Evolutionary conservation across 2,329 filamentous ascomycete genomes (phyloP).

Genomic region (Ceratocystis cacaofunesta): DNA sequence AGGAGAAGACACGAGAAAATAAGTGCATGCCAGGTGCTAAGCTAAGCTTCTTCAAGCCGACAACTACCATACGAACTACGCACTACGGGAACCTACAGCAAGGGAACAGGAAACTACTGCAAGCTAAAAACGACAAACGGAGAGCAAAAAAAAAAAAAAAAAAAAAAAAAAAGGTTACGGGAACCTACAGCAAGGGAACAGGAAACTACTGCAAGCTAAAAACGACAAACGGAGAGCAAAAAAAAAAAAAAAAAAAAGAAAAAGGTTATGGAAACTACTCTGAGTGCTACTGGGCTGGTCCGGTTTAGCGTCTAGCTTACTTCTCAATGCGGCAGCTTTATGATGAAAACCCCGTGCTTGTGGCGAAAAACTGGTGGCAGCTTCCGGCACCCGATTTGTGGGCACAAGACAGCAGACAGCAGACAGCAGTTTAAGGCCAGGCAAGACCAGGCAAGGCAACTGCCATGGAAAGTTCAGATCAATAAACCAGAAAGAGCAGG

Average conservation of each 20-base stretch:
- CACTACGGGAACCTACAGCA: not conserved
- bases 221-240: too few species aligned
- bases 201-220: not conserved
- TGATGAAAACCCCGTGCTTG: not conserved
- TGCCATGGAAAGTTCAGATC: not conserved
- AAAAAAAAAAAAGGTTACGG: not conserved
- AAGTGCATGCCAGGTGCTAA: not conserved
- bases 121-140: not conserved
- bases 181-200: not conserved
- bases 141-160: too few species aligned
- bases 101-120: not conserved
- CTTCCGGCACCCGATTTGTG: not conserved
- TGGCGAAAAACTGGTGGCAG: not conserved
- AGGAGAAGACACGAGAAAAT: too few species aligned
- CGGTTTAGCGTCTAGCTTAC: not conserved
- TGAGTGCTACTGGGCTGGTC: too few species aligned
- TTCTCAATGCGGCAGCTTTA: not conserved
- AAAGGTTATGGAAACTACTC: too few species aligned
- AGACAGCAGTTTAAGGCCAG: too few species aligned
- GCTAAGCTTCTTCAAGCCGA: not conserved
- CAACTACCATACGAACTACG: not conserved
- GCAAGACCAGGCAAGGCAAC: not conserved
- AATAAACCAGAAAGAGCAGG: not conserved
- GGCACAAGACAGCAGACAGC: not conserved
- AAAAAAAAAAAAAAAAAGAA: too few species aligned